These are phyloP conservation scores for Stagonosporopsis vannaccii DNA, from an alignment of 2,329 filamentous ascomycete genomes.

Conservation along the genomic window DNA sequence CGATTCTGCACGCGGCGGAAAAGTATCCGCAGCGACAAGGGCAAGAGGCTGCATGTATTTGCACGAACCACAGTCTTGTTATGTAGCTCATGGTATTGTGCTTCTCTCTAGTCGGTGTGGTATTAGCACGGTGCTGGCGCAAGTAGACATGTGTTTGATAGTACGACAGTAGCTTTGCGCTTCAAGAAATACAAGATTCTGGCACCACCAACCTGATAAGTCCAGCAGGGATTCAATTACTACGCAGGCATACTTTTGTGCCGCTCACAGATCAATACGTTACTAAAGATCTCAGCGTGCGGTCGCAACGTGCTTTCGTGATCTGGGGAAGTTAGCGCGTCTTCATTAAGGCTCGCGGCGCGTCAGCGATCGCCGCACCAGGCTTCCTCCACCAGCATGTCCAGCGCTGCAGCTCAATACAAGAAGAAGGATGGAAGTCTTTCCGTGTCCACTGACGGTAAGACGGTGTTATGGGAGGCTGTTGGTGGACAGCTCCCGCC, in stretches of 20 bases:
- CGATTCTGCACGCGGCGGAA: slow-evolving; percentile 10
- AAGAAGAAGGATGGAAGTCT: slow-evolving; percentile 96
- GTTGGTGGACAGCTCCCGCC: slow-evolving; percentile 67
- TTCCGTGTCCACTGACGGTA: slow-evolving; percentile 74
- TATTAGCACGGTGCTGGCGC: neutral
- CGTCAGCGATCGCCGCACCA: slow-evolving; percentile 14
- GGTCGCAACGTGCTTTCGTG: slow-evolving; percentile 3
- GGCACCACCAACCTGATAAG: neutral
- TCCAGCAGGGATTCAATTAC: neutral
- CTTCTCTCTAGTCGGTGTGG: neutral
- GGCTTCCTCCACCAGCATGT: slow-evolving; percentile 41
- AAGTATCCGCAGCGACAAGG: slow-evolving; percentile 13
- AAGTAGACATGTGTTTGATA: neutral
- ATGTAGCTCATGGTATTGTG: neutral
- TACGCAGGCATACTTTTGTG: neutral
- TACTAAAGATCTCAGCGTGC: neutral
- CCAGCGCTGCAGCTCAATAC: slow-evolving; percentile 63
- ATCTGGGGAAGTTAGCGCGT: slow-evolving; percentile 27
- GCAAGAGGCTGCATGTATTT: neutral
- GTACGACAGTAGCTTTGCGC: neutral
- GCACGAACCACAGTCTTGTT: neutral
- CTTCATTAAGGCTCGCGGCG: slow-evolving; percentile 15
- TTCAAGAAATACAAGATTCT: neutral
- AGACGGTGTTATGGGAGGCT: slow-evolving; percentile 82
- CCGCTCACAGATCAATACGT: neutral